These are phyloP conservation scores for Vitis labrusca DNA, from an alignment of 164 flowering plant genomes.

Conservation along the genomic window DNA sequence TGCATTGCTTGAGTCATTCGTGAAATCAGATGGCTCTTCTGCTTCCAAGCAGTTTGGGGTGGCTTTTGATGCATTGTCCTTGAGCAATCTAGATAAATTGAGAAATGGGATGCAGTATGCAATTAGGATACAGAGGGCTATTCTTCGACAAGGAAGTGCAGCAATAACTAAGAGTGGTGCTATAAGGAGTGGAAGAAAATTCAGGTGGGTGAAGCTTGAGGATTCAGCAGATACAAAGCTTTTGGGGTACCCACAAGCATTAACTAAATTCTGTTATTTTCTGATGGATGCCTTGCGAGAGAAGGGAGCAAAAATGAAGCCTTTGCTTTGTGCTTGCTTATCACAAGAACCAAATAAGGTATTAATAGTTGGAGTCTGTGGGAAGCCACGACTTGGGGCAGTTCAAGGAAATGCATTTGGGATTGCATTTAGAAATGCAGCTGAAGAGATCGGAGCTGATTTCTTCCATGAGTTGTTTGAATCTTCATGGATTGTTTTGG, in stretches of 20 bases:
- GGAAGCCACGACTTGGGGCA: slow-evolving; percentile 86
- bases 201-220: slow-evolving; percentile 93
- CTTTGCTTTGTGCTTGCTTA: slow-evolving; percentile 83
- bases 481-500: slow-evolving; percentile 91
- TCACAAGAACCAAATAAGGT: slow-evolving; percentile 62
- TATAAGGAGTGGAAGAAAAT: slow-evolving; percentile 86
- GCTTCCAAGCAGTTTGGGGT: slow-evolving; percentile 81
- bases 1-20: slow-evolving; percentile 78
- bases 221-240: slow-evolving; percentile 80
- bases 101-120: slow-evolving; percentile 82
- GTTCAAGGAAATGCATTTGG: slow-evolving; percentile 93
- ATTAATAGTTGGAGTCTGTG: slow-evolving; percentile 83
- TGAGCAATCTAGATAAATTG: slow-evolving; percentile 71
- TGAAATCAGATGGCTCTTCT: slow-evolving; percentile 58
- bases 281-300: slow-evolving; percentile 92
- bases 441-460: slow-evolving; percentile 80
- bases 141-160: slow-evolving; percentile 89
- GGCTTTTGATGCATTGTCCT: slow-evolving; percentile 81
- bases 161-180: slow-evolving; percentile 84
- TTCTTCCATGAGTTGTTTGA: slow-evolving; percentile 88
- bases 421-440: slow-evolving; percentile 78
- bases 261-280: slow-evolving; percentile 88
- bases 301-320: slow-evolving; percentile 93
- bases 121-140: slow-evolving; percentile 76
- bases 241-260: slow-evolving; percentile 86